These are phyloP conservation scores for Termitomyces sp. DNA, from an alignment of 768 basidiomycete species.

Conservation along the genomic window DNA sequence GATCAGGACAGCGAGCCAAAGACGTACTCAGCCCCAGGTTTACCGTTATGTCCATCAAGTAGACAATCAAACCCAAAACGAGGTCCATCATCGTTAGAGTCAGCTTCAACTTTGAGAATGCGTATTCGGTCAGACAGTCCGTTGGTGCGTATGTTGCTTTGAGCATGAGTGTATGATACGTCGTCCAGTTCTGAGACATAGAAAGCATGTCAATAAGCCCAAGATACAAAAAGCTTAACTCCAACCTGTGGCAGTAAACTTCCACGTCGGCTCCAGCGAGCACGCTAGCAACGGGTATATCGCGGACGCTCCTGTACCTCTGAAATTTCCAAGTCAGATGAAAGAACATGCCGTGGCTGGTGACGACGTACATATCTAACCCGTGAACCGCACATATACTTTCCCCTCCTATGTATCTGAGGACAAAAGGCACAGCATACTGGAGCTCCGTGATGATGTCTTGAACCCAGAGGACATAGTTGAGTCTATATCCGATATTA, in stretches of 20 bases:
- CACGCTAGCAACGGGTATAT: slow-evolving; percentile 85
- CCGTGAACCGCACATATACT: slow-evolving; percentile 35
- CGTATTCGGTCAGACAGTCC: slow-evolving; percentile 45
- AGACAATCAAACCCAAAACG: slow-evolving; percentile 15
- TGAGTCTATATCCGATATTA: slow-evolving; percentile 47
- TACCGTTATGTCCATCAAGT: neutral
- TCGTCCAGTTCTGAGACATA: slow-evolving; percentile 62
- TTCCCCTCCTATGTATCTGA: neutral
- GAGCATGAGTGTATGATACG: slow-evolving; percentile 53
- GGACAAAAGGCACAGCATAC: slow-evolving; percentile 8
- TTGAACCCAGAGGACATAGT: slow-evolving; percentile 86
- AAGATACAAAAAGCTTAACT: neutral
- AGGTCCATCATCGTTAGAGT: slow-evolving; percentile 17
- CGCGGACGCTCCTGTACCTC: slow-evolving; percentile 84
- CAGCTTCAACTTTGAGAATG: slow-evolving; percentile 31
- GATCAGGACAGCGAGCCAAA: no score
- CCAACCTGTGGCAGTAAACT: slow-evolving; percentile 67
- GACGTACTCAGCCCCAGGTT: neutral
- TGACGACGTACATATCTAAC: slow-evolving; percentile 64
- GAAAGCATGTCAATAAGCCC: neutral
- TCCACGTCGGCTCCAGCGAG: slow-evolving; percentile 47
- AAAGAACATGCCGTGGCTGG: neutral
- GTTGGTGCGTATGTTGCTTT: slow-evolving; percentile 56
- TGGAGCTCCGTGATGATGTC: slow-evolving; percentile 48
- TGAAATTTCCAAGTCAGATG: slow-evolving; percentile 21